Evolutionary conservation across 768 basidiomycete genomes (phyloP), one percentile per base, ranked within the genome.

Genomic region (Vararia minispora): DNA sequence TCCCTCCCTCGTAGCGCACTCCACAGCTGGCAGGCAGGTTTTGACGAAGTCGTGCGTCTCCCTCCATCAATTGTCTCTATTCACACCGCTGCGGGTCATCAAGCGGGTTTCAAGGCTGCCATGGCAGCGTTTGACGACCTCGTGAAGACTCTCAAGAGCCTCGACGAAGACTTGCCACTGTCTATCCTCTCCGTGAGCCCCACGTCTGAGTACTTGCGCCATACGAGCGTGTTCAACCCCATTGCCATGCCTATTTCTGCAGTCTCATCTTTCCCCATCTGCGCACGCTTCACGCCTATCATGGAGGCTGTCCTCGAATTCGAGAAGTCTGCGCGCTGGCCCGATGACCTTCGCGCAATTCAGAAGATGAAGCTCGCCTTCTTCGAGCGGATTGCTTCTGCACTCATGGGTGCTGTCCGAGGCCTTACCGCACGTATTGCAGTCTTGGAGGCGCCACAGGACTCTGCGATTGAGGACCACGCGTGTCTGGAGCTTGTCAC

Each of bases 321-420:
- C 50, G 94, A 98, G 55, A 84, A 81, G 44, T 94, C 90, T 0
- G 77, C 81, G 0, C 74, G 74, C 44, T 99, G 95, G 95, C 94
- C 95, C 0, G 92, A 98, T 52, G 90, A 98, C 47, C 69, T 98
- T 4, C 69, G 66, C 13, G 90, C 91, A 0, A 84, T 97, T 33
- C 94, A 95, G 56, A 88, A 88, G 45, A 80, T 90, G 58, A 98
- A 98, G 57, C 64, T 94, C 1, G 94, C 92, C 0, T 83, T 98
- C 54, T 75, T 97, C 44, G 86, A 90, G 52, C 74, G 76, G 28
- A 66, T 97, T 6, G 88, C 82, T 1, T 62, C 66, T 14, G 65
- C 68, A 1, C 64, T 95, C 33, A 74, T 76, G 71, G 55, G 58
- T 8, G 52, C 64, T 1, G 59, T 70, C 1, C 41, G 64, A 0